Evolutionary conservation across 768 basidiomycete species (phyloP).

Genomic region (Boletus barrowsii): DNA sequence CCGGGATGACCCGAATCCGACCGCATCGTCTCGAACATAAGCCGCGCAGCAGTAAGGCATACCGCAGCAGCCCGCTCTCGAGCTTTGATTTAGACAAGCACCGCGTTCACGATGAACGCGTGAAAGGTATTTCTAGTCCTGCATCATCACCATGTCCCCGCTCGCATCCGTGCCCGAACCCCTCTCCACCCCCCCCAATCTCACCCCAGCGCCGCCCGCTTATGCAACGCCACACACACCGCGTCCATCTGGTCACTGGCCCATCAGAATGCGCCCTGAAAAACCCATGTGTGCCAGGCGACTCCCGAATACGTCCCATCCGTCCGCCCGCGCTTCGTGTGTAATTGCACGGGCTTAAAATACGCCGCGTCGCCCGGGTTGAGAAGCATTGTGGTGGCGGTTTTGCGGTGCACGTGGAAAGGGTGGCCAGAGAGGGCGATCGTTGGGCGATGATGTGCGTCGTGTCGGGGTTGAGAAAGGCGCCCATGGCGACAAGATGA

Average conservation of each 20-base stretch:
- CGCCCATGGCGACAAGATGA: slow-evolving; percentile 85
- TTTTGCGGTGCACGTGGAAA: slow-evolving; percentile 95
- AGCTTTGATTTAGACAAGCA: too few relatives aligned
- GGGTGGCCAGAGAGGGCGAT: slow-evolving; percentile 94
- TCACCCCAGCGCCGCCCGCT: slow-evolving; percentile 82
- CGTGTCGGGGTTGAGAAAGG: slow-evolving; percentile 85
- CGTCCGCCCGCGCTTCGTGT: slow-evolving; percentile 85
- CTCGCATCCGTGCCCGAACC: not conserved
- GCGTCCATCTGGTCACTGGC: slow-evolving; percentile 96
- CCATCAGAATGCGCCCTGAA: slow-evolving; percentile 97
- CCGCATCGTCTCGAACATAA: too few relatives aligned
- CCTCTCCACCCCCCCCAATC: slow-evolving; percentile 12
- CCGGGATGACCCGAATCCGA: too few relatives aligned
- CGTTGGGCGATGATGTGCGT: slow-evolving; percentile 91
- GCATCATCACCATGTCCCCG: slow-evolving; percentile 29
- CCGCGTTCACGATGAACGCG: too few relatives aligned
- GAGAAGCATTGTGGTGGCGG: slow-evolving; percentile 98
- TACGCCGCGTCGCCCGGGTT: slow-evolving; percentile 89
- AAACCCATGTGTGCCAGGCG: slow-evolving; percentile 95
- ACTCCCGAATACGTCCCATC: slow-evolving; percentile 81
- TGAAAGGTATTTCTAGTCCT: slow-evolving; percentile 6
- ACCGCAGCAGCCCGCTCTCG: too few relatives aligned
- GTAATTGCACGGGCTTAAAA: slow-evolving; percentile 89
- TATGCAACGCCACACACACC: slow-evolving; percentile 93
- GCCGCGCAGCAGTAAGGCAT: too few relatives aligned